These are phyloP conservation scores for Blastobotrys parvus DNA, from an alignment of 805 yeast species.

Conservation along the genomic window DNA sequence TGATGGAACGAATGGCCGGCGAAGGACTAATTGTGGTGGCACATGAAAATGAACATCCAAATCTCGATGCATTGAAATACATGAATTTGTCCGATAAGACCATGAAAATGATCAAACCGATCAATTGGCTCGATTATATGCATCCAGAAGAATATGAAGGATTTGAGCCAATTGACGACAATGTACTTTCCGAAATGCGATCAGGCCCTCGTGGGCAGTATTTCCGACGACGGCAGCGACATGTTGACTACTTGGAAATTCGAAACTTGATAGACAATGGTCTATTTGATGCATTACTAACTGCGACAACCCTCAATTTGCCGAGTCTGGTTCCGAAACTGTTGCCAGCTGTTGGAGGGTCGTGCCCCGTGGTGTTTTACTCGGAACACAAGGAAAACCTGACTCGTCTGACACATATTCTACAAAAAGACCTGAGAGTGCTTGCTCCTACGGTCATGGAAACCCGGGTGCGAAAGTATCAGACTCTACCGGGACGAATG, in stretches of 20 bases:
- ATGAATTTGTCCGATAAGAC: constrained; percentile 48
- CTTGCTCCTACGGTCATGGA: constrained; percentile 79
- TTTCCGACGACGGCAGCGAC: constrained; percentile 51
- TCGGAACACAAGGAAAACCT: constrained; percentile 73
- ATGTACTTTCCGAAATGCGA: constrained; percentile 47
- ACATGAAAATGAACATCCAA: constrained; percentile 93
- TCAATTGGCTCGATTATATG: constrained; percentile 71
- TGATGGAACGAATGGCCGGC: constrained; percentile 82
- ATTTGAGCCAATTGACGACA: constrained; percentile 36
- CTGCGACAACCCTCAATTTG: constrained; percentile 65
- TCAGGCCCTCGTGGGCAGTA: constrained; percentile 58
- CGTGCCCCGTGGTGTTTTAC: constrained; percentile 79
- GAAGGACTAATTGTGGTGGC: constrained; percentile 61
- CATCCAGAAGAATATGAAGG: constrained; percentile 60
- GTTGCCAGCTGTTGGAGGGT: constrained; percentile 64
- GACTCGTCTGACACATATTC: constrained; percentile 62
- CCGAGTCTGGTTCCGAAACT: constrained; percentile 55
- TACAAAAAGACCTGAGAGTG: constrained; percentile 58
- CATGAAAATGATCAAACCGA: constrained; percentile 52
- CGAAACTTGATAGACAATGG: constrained; percentile 38
- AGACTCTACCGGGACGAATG: constrained; percentile 86
- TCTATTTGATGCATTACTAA: constrained; percentile 66
- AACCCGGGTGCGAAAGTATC: constrained; percentile 76
- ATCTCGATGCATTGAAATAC: constrained; percentile 59
- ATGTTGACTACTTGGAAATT: constrained; percentile 32